Percentiles rank a stretch among this genome's conserved stretches.
Conservation (phyloP, 306 rosid genomes). For the Quercus engelmannii region DNA sequence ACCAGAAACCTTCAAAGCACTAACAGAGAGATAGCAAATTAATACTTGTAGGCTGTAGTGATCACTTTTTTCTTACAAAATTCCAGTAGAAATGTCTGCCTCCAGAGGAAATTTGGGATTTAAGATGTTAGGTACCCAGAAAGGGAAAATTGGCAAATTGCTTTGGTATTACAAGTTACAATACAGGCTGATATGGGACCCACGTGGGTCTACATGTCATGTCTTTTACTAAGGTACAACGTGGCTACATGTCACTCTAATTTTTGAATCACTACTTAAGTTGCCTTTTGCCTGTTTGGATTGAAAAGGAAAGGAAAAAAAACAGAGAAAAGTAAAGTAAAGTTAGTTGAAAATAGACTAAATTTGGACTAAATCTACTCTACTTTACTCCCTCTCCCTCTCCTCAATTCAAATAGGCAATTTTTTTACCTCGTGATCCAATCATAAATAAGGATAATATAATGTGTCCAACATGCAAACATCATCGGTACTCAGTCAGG, state of each 20-base stretch:
- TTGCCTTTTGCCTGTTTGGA: not conserved
- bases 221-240: conserved; percentile 15
- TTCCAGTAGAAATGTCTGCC: too few relatives aligned
- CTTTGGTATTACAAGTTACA: not conserved
- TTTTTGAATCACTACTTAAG: not conserved
- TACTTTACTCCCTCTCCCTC: too few relatives aligned
- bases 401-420: too few relatives aligned
- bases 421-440: not conserved
- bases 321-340: fast-evolving
- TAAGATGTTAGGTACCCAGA: too few relatives aligned
- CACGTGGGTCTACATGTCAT: not conserved
- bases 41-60: too few relatives aligned
- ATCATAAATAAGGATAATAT: not conserved
- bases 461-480: not conserved
- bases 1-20: too few relatives aligned
- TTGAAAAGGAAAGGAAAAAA: fast-evolving
- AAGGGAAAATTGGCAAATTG: not conserved
- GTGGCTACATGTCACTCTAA: conserved; percentile 18
- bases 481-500: fast-evolving
- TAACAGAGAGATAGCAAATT: too few relatives aligned
- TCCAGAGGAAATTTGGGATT: too few relatives aligned
- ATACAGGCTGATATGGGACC: not conserved
- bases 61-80: too few relatives aligned
- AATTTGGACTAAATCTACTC: fast-evolving
- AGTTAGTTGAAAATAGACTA: too few relatives aligned